Percentiles rank a stretch among this genome's conserved stretches.
Conservation (phyloP, 768 basidiomycete genomes). For the Phanerochaete carnosa region DNA sequence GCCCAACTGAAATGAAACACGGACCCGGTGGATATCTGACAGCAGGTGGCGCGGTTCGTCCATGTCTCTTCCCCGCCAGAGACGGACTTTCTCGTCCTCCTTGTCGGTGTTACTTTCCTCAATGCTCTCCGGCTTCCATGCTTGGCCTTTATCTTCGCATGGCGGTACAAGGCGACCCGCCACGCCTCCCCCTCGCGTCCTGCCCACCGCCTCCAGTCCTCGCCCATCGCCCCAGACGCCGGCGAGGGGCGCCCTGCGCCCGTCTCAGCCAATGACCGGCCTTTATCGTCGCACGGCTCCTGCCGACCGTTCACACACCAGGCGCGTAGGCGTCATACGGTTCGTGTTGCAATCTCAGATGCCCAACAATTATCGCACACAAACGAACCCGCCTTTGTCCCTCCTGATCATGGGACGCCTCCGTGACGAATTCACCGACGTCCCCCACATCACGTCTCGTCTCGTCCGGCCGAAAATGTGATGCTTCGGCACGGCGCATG, state of each 20-base stretch:
- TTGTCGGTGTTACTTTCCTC: no score
- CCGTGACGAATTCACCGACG: constrained; percentile 5
- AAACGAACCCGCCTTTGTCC: neutral
- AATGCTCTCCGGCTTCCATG: no score
- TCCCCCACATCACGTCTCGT: neutral
- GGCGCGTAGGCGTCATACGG: neutral
- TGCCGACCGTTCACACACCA: neutral
- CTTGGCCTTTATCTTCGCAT: no score
- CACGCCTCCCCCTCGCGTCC: no score
- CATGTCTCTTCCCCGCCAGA: no score
- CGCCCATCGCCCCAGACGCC: neutral
- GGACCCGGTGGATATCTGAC: neutral
- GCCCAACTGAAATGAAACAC: neutral
- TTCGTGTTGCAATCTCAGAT: neutral
- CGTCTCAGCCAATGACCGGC: neutral
- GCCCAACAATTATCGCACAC: neutral
- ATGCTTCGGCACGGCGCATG: neutral
- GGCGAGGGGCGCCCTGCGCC: neutral
- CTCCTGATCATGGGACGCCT: constrained; percentile 5
- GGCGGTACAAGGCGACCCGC: no score
- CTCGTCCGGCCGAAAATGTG: neutral
- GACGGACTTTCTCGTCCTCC: no score
- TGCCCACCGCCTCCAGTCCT: no score
- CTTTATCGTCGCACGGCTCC: neutral
- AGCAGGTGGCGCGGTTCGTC: neutral